Percentiles rank a stretch among this genome's conserved stretches.
These are phyloP conservation scores for Pseudotsuga menziesii DNA, from an alignment of 75 land plant genomes.

Conservation along the genomic window DNA sequence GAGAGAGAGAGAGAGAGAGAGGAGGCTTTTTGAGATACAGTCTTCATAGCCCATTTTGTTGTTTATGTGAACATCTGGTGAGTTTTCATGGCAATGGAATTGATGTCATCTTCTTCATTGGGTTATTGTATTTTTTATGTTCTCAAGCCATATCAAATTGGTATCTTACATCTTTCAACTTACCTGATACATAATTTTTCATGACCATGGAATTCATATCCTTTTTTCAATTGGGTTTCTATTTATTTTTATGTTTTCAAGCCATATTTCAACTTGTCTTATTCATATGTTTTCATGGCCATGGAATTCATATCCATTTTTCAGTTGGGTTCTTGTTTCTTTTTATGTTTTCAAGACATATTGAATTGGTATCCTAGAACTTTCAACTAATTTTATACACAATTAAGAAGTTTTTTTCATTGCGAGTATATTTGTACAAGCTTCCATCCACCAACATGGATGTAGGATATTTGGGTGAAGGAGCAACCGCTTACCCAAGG, in stretches of 20 bases:
- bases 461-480: constrained; percentile 3
- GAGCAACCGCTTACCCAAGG: constrained; percentile 2
- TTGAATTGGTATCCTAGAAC: not conserved
- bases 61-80: not conserved
- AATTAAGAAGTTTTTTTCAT: not conserved
- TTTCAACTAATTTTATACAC: not conserved
- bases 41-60: not conserved
- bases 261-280: no score
- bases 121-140: no score
- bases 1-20: no score
- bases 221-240: not conserved
- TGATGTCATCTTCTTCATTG: not conserved
- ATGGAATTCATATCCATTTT: not conserved
- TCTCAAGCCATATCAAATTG: not conserved
- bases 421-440: not conserved
- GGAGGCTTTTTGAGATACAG: not conserved
- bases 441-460: not conserved
- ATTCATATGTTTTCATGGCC: no score
- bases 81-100: not conserved
- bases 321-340: not conserved
- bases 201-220: not conserved
- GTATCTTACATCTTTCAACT: not conserved
- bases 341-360: not conserved
- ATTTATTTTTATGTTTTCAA: no score
- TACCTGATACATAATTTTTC: not conserved